Evolutionary conservation across 306 rosid species (phyloP).

Genomic region (Acacia acuminata): DNA sequence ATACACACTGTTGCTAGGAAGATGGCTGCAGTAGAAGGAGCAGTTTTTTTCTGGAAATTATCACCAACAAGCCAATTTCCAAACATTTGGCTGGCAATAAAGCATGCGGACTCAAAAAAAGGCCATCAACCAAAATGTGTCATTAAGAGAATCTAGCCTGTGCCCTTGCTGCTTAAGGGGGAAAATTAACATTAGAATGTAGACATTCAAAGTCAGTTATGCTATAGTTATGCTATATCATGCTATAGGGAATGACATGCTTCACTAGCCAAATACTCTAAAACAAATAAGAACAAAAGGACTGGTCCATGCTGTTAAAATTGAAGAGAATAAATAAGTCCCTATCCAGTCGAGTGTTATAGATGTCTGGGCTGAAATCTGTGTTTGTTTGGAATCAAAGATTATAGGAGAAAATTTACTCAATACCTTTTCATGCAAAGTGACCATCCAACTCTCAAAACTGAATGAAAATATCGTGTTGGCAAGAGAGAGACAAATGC

Average conservation of each 20-base stretch:
- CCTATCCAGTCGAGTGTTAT: conserved; percentile 12
- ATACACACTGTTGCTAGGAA: conserved; percentile 66
- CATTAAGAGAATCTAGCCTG: conserved; percentile 80
- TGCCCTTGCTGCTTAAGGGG: conserved; percentile 67
- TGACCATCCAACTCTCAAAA: conserved; percentile 92
- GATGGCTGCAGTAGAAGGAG: conserved; percentile 58
- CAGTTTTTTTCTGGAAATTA: conserved; percentile 42
- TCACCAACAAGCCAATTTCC: conserved; percentile 77
- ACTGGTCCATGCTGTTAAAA: conserved; percentile 24
- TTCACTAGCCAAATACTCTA: background rate
- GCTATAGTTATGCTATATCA: background rate
- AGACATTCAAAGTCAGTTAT: conserved; percentile 21
- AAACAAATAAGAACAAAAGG: background rate
- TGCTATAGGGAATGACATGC: conserved; percentile 4
- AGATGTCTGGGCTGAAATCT: conserved; percentile 18
- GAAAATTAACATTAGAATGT: conserved; percentile 13
- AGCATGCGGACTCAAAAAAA: conserved; percentile 76
- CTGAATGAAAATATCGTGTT: conserved; percentile 75
- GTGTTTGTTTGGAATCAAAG: conserved; percentile 21
- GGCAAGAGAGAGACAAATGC: conserved; percentile 71
- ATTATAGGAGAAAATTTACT: conserved; percentile 23
- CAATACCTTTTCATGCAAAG: conserved; percentile 84
- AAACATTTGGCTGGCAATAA: conserved; percentile 84
- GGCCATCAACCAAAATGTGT: conserved; percentile 92
- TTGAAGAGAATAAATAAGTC: conserved; percentile 14